Evolutionary conservation across 2,329 filamentous ascomycete species (phyloP).

Genomic region (Beauveria scarabaeidicola): DNA sequence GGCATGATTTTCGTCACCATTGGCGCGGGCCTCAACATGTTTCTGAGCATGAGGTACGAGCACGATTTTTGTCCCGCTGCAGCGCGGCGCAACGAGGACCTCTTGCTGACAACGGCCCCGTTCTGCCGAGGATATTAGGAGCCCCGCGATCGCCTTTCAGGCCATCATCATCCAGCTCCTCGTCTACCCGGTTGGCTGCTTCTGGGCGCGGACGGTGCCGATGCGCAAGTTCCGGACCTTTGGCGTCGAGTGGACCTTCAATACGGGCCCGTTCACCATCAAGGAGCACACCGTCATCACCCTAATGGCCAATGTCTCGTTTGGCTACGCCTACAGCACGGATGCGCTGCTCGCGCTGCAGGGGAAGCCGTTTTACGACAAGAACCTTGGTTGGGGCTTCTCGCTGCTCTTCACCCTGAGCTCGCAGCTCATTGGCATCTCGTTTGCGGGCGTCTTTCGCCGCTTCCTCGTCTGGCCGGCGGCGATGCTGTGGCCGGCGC

Average conservation of each 20-base stretch:
- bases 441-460: slow-evolving; percentile 47
- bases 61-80: not conserved
- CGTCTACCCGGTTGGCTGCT: slow-evolving; percentile 33
- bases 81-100: no score
- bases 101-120: not conserved
- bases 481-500: slow-evolving; percentile 53
- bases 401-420: slow-evolving; percentile 49
- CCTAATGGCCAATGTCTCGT: slow-evolving; percentile 47
- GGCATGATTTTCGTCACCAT: slow-evolving; percentile 37
- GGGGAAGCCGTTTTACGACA: slow-evolving; percentile 35
- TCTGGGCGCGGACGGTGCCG: slow-evolving; percentile 35
- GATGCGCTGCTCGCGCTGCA: slow-evolving; percentile 35
- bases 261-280: slow-evolving; percentile 41
- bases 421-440: slow-evolving; percentile 52
- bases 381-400: slow-evolving; percentile 45
- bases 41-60: slow-evolving; percentile 33
- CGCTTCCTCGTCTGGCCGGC: slow-evolving; percentile 51
- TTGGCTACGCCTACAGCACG: slow-evolving; percentile 35
- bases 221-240: slow-evolving; percentile 32
- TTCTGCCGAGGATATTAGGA: not conserved
- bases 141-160: slow-evolving; percentile 31
- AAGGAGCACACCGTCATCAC: slow-evolving; percentile 47
- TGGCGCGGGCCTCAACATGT: slow-evolving; percentile 37
- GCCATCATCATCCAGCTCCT: slow-evolving; percentile 32
- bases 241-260: slow-evolving; percentile 35